phyloP scores from a whole-genome alignment of 345 rosid genomes.

The Geranium brycei region DNA sequence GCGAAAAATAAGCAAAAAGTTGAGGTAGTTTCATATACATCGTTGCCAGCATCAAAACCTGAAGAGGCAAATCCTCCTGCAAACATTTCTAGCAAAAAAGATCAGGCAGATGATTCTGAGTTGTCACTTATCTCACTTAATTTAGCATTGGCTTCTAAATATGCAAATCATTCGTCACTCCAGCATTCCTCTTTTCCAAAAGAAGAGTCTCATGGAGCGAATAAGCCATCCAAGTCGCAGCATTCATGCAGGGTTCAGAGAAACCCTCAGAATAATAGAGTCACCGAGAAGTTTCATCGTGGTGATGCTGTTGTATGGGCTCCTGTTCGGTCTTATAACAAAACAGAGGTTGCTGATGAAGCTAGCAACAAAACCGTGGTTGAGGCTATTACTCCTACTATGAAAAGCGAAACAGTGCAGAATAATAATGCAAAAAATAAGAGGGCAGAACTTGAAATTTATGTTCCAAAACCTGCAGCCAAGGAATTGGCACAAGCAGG shows the following conservation, averaged over 20 bases:
- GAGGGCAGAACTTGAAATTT: slow-evolving; percentile 85
- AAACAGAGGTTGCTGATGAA: slow-evolving; percentile 41
- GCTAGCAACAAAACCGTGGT: slow-evolving; percentile 23
- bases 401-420: slow-evolving; percentile 43
- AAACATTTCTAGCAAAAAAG: slow-evolving; percentile 24
- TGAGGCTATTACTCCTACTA: slow-evolving; percentile 23
- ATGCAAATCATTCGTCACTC: slow-evolving; percentile 35
- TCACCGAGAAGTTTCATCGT: slow-evolving; percentile 36
- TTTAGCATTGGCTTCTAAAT: slow-evolving; percentile 22
- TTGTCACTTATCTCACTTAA: slow-evolving; percentile 16
- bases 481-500: slow-evolving; percentile 77
- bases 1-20: slow-evolving; percentile 50
- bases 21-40: slow-evolving; percentile 51
- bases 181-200: slow-evolving; percentile 27
- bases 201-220: slow-evolving; percentile 43
- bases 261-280: slow-evolving; percentile 36
- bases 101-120: slow-evolving; percentile 15
- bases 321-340: slow-evolving; percentile 55
- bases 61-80: slow-evolving; percentile 26
- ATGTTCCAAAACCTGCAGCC: slow-evolving; percentile 70
- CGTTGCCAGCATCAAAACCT: slow-evolving; percentile 19
- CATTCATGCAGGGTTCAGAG: slow-evolving; percentile 44
- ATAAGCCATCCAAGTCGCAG: slow-evolving; percentile 58
- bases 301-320: slow-evolving; percentile 75
- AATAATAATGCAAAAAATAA: slow-evolving; percentile 49